Evolutionary conservation across 192 early-diverging fungal species (phyloP).

Genomic region (Coemansia sp.): DNA sequence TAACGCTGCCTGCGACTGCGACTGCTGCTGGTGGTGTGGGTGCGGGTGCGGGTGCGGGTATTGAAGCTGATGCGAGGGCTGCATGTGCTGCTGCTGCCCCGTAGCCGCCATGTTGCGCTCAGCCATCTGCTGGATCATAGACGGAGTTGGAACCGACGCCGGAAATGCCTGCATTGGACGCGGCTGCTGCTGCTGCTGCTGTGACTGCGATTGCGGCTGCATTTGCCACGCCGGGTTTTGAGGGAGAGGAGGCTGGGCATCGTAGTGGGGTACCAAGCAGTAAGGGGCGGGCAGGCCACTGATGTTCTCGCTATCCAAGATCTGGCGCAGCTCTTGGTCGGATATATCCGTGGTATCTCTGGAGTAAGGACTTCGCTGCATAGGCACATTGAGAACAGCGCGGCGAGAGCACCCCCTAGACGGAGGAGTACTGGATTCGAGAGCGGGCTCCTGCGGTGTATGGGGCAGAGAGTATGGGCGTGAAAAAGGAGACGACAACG

Average conservation of each 20-base stretch:
- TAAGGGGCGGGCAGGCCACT: conserved; percentile 45
- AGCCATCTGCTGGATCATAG: not conserved
- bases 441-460: conserved; percentile 23
- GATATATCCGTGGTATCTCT: conserved; percentile 50
- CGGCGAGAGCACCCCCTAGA: conserved; percentile 28
- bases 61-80: conserved; percentile 6
- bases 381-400: conserved; percentile 35
- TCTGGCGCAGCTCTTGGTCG: conserved; percentile 52
- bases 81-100: conserved; percentile 11
- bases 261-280: conserved; percentile 46
- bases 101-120: not conserved
- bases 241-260: conserved; percentile 26
- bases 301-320: conserved; percentile 51
- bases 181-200: conserved; percentile 3
- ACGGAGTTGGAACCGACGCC: too few species aligned
- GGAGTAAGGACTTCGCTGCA: conserved; percentile 48
- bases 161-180: not conserved
- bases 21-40: not conserved
- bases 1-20: not conserved
- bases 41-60: not conserved
- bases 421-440: conserved; percentile 21
- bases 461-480: conserved; percentile 17
- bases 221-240: conserved; percentile 20
- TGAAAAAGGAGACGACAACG: conserved; percentile 6
- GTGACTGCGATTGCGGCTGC: conserved; percentile 2